phyloP scores from a whole-genome alignment of 768 basidiomycete genomes.

The Xerocomus spinulosus region DNA sequence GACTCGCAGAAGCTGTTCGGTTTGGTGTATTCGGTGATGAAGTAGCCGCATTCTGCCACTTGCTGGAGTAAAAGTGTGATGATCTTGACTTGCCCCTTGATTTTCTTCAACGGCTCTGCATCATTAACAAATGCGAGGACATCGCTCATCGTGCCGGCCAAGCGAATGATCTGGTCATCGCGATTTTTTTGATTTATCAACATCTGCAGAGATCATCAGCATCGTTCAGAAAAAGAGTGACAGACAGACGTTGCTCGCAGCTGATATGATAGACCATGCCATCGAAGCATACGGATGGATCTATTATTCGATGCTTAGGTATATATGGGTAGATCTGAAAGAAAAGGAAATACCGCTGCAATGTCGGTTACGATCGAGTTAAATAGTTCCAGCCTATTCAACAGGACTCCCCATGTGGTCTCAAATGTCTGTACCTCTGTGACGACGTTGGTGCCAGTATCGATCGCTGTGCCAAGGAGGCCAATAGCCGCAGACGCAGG shows the following conservation, averaged over 20 bases:
- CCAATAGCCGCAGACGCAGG: neutral
- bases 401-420: neutral
- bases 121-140: neutral
- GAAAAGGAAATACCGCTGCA: neutral
- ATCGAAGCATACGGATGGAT: neutral
- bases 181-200: neutral
- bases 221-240: neutral
- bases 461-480: neutral
- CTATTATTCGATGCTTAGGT: no score
- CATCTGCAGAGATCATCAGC: neutral
- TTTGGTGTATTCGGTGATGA: neutral
- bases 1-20: neutral
- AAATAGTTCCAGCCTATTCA: neutral
- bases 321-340: no score
- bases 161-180: neutral
- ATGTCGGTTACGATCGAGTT: neutral
- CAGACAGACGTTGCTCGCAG: neutral
- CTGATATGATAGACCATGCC: neutral
- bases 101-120: neutral
- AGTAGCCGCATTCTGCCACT: neutral
- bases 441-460: neutral
- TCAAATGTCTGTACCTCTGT: neutral
- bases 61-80: neutral
- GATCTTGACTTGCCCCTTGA: neutral
- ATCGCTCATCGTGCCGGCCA: neutral